Conservation (phyloP, 2,329 filamentous ascomycete genomes). For the Aureobasidium zeae region DNA sequence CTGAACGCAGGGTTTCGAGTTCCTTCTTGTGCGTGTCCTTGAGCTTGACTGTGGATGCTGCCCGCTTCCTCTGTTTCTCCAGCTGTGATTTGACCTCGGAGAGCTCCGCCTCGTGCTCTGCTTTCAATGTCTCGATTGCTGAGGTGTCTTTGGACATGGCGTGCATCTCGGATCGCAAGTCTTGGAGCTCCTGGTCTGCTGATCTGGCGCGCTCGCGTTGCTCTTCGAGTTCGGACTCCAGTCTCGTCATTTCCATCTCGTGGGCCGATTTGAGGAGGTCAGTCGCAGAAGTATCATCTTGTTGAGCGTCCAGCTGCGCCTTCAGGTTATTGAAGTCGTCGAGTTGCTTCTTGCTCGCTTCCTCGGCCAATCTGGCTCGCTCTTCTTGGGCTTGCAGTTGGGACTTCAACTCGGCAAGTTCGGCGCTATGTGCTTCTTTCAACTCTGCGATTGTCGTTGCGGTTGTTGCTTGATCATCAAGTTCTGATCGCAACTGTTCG, state of each 20-base stretch:
- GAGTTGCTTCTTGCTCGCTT: neutral
- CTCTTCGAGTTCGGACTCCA: neutral
- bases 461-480: neutral
- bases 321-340: neutral
- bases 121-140: conserved; percentile 6
- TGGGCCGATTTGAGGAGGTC: neutral
- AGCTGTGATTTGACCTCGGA: conserved; percentile 3
- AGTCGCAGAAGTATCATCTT: neutral
- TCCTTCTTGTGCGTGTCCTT: conserved; percentile 21
- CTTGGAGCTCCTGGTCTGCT: neutral
- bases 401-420: conserved; percentile 1
- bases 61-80: conserved; percentile 1
- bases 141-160: neutral
- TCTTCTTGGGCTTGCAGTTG: neutral
- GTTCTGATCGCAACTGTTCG: conserved; percentile 5
- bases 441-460: neutral
- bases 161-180: neutral
- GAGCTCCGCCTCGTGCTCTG: conserved; percentile 1
- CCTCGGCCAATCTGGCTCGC: neutral
- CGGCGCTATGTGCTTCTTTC: neutral
- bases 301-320: neutral
- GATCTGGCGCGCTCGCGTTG: neutral
- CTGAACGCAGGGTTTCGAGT: conserved; percentile 20
- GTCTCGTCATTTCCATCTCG: neutral
- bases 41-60: conserved; percentile 9